Base-by-base conservation (phyloP, 331 rosid genomes). In the Prunus yedoensis region DNA sequence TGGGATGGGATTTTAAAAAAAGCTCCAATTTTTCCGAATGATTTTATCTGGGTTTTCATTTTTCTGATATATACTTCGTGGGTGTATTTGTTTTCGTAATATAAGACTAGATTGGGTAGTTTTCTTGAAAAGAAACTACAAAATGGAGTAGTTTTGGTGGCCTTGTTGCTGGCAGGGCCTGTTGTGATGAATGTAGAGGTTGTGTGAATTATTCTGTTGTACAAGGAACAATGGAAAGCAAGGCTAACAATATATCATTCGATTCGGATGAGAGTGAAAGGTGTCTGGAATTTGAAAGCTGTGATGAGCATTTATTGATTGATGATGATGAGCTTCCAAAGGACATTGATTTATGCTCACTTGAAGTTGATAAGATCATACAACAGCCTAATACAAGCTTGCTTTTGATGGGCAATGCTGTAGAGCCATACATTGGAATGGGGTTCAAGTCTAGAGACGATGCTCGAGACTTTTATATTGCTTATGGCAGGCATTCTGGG, bases 401-500 rank as follows among this genome's bases (percentile, higher is more conserved):
- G 43, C 43, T 9, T 1, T 38, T 38, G 43, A 38, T 38, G 45
- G 80, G 80, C 45, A 58, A 73, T 59, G 58, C 49, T 4, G 45
- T 77, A 23, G 56, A 60, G 43, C 76, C 76, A 8, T 69, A 46
- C 23, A 45, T 46, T 62, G 77, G 59, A 41, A 74, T 61, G 77
- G 77, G 47, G 32, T 74, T 74, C 70, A 46, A 74, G 21, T 74
- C 70, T 18, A 74, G 77, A 63, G 77, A 74, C 9, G 59, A 60
- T 28, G 77, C 69, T 61, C 70, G 76, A 50, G 76, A 77, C 9
- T 77, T 49, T 35, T 77, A 69, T 13, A 35, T 77, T 59, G 54
- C 73, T 50, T 77, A 49, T 60, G 81, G 81, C 14, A 77, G 81
- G 76, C 76, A 50, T 27, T 69, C 70, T 60, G 76, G 81, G 3